phyloP scores from a whole-genome alignment of 164 flowering plant species.

The Berberis vulgaris region DNA sequence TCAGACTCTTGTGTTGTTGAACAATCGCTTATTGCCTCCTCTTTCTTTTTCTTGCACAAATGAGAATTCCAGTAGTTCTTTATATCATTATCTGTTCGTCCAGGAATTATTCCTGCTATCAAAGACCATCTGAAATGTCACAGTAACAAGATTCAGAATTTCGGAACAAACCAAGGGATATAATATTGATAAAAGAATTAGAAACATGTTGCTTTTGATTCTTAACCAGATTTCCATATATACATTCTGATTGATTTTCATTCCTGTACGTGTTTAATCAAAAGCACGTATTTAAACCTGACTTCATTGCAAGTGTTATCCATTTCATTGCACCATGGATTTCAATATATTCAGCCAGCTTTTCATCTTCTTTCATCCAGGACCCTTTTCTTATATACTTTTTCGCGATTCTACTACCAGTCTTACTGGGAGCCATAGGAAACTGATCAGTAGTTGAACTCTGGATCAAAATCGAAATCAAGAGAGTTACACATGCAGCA shows the following conservation, averaged over 20 bases:
- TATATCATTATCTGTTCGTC: conserved; percentile 15
- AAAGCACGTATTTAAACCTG: neutral
- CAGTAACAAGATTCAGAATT: neutral
- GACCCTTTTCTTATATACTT: conserved; percentile 5
- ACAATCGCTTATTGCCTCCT: neutral
- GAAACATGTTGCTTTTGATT: no score
- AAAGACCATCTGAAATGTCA: conserved; percentile 10
- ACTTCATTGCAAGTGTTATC: conserved; percentile 10
- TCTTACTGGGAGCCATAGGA: no score
- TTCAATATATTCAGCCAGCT: conserved; percentile 10
- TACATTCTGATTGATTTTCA: no score
- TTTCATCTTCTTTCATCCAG: conserved; percentile 14
- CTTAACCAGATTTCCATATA: no score
- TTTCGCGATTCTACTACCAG: no score
- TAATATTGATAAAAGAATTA: no score
- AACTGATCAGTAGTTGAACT: no score
- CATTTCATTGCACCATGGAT: conserved; percentile 13
- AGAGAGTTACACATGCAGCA: no score
- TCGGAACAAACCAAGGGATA: neutral
- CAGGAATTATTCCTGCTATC: conserved; percentile 12
- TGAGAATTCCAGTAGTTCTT: conserved; percentile 17
- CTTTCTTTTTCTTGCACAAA: conserved; percentile 14
- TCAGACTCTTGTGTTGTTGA: conserved; percentile 2
- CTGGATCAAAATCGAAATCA: no score
- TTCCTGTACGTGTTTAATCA: no score